Evolutionary conservation across 768 basidiomycete genomes (phyloP).

Genomic region (Mycena rosella): DNA sequence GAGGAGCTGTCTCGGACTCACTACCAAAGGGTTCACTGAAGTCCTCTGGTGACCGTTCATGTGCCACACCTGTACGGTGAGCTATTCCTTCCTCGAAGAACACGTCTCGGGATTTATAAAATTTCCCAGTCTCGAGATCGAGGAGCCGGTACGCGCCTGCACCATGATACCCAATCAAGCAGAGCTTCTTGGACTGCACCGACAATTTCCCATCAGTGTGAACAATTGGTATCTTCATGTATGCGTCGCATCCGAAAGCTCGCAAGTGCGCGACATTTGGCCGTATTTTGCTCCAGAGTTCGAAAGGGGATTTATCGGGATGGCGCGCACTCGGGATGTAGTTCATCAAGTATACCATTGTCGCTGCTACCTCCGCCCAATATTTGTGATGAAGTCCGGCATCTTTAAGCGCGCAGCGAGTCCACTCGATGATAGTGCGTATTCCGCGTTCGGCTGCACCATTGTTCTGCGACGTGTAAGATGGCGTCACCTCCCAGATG

Average conservation of each 20-base stretch:
- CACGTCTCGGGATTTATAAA: slow-evolving; percentile 7
- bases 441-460: slow-evolving; percentile 19
- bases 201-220: slow-evolving; percentile 10
- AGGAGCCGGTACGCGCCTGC: neutral
- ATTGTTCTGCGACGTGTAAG: slow-evolving; percentile 12
- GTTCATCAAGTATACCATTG: neutral
- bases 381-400: slow-evolving; percentile 16
- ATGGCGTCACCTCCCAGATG: neutral
- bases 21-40: neutral
- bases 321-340: neutral
- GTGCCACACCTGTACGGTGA: too few relatives aligned
- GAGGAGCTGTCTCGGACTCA: too few relatives aligned
- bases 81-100: neutral
- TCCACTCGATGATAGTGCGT: neutral
- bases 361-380: slow-evolving; percentile 27
- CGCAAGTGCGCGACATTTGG: slow-evolving; percentile 37
- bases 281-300: neutral
- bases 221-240: slow-evolving; percentile 35
- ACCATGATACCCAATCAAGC: neutral
- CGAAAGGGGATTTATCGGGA: neutral
- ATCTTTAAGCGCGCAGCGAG: slow-evolving; percentile 16
- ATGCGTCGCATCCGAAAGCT: slow-evolving; percentile 41
- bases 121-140: neutral
- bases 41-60: too few relatives aligned
- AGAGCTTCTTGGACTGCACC: neutral